Base-by-base conservation (phyloP, 2,329 filamentous ascomycete genomes). In the Alternaria solani region DNA sequence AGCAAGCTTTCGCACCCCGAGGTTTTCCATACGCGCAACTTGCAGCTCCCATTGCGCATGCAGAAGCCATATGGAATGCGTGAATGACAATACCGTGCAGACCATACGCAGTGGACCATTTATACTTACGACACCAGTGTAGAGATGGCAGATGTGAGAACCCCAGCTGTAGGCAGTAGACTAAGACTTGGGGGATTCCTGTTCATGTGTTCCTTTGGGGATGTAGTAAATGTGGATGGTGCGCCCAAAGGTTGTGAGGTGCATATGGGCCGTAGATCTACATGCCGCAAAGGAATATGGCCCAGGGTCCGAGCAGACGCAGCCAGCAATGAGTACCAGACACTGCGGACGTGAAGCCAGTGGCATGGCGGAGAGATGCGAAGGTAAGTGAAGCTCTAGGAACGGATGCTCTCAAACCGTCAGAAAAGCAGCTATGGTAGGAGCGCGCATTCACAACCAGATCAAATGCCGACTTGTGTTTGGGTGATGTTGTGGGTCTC, bases 401-500 rank as follows among this genome's bases (percentile, higher is more conserved):
- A 39, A 20, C 38, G n/a, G 7, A 20, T 39, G 38, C n/a, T 39
- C 38, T 18, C 3, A 16, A 18, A 36, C 42, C 43, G 25, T 32
- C 39, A 36, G 41, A 34, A 11, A 18, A 26, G 49, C 49, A 52
- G 28, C 23, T n/a, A 28, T 26, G 38, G 43, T 23, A 52, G 36
- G 41, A n/a, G 36, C 5, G 26, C 41, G 53, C 34, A 32, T 28
- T 30, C 36, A 32, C 38, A 49, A 54, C 41, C 26, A 34, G 38
- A 34, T 41, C 41, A 42, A 42, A 41, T 47, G 42, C 34, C 42
- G 26, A 23, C 14, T 34, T 39, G n/a, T 42, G 32, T 36, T 36
- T 39, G 51, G 39, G 25, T 30, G 41, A 23, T 47, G 16, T 39
- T 8, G 52, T 55, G 46, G 52, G 43, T 41, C 55, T 49, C 48